Base-by-base conservation (phyloP, 2,329 filamentous ascomycete species). In the Penicillium rolfsii region DNA sequence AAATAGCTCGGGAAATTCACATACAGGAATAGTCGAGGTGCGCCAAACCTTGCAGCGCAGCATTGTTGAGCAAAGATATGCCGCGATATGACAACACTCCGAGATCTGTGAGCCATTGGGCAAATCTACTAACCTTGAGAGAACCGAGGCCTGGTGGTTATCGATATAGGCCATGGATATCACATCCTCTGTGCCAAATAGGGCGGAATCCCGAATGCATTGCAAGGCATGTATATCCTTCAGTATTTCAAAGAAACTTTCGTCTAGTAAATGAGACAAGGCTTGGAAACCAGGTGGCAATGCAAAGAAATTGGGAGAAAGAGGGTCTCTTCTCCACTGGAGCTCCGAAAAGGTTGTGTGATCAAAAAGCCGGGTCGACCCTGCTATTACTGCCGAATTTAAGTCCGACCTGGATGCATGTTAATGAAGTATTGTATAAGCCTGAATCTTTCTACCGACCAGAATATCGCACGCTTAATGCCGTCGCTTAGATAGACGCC, bases 401-500 rank as follows among this genome's bases (percentile, higher is more conserved):
- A 81, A 62, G 50, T 81, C 80, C 66, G 81, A 79, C 79, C 79
- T 81, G 8, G 56, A 1, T 2, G 6, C 14, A 41, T 50, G 52
- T 63, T 30, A 57, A 28, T 12, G 9, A 41, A 53, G 1, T 22
- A 33, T 14, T 6, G 5, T 3, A 36, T 4, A 24, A 7, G 11
- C 22, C 7, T 28, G 22, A 2, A 6, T 5, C 48, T 60, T 7
- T 1, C 38, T 22, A 1, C 73, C 66, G 55, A 80, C 79, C 79
- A 81, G 60, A 81, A 81, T 33, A 81, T 79, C 0, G 79, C 79
- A 1, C 79, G 76, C 61, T 81, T 81, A 5, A 82, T 81, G 0
- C 75, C 75, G 9, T 67, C 71, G 1, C 68, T 79, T 0, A 82
- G 58, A 58, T 67, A 59, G 0, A 77, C 53, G 0, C 72, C 69